Conservation (phyloP, 352 stramenopile species). For the Blastocystis sp. region DNA sequence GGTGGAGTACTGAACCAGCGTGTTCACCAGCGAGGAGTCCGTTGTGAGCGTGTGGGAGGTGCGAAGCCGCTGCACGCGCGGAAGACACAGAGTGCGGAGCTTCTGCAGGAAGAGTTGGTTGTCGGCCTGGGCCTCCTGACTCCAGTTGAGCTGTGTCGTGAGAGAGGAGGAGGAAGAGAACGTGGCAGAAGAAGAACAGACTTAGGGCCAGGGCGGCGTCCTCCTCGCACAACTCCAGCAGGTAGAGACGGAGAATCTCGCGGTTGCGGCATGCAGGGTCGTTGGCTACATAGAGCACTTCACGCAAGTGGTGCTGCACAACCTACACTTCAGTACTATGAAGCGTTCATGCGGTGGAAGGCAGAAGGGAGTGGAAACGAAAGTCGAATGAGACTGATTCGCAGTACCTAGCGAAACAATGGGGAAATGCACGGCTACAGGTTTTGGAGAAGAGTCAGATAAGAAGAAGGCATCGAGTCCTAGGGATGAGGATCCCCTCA, state of each 20-base stretch:
- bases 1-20: constrained; percentile 6
- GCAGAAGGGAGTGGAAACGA: neutral
- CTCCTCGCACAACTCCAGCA: constrained; percentile 15
- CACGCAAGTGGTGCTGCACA: neutral
- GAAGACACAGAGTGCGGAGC: neutral
- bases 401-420: constrained; percentile 1
- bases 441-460: constrained; percentile 7
- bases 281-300: constrained; percentile 22
- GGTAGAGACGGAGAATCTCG: constrained; percentile 37
- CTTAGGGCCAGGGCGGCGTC: constrained; percentile 6
- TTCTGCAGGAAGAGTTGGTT: constrained; percentile 54
- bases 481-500: neutral
- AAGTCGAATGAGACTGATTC: constrained; percentile 52
- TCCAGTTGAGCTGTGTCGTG: constrained; percentile 26
- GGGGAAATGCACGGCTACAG: neutral
- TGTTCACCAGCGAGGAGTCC: neutral
- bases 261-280: constrained; percentile 38
- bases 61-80: neutral
- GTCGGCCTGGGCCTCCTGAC: neutral
- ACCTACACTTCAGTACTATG: neutral
- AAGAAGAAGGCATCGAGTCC: neutral
- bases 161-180: neutral
- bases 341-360: neutral
- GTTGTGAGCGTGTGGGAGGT: neutral
- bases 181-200: constrained; percentile 24